Evolutionary conservation across 2,329 filamentous ascomycete genomes (phyloP).

Genomic region (Cladobotryum mycophilum): DNA sequence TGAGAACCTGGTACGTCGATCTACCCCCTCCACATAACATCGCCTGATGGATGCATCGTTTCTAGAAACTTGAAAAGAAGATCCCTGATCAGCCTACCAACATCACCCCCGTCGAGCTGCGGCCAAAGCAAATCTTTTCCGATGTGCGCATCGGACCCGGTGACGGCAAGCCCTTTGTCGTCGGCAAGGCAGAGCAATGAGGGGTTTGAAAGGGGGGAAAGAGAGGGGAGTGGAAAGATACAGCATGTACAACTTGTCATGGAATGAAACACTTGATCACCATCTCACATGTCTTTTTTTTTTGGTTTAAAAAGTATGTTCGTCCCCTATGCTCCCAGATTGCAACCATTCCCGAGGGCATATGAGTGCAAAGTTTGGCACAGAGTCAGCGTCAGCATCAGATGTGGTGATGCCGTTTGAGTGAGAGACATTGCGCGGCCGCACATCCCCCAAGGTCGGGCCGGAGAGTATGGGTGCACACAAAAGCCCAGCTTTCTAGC

Average conservation of each 20-base stretch:
- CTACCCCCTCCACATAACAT: not conserved
- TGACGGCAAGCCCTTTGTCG: slow-evolving; percentile 38
- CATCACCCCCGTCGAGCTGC: slow-evolving; percentile 67
- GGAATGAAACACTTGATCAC: slow-evolving; percentile 19
- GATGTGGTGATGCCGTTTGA: not conserved
- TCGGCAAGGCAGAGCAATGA: slow-evolving; percentile 30
- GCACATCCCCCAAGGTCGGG: not conserved
- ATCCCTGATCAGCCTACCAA: slow-evolving; percentile 68
- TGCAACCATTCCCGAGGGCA: not conserved
- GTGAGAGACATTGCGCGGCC: not conserved
- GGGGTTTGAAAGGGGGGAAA: slow-evolving; percentile 12
- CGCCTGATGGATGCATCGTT: not conserved
- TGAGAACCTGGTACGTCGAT: slow-evolving; percentile 75
- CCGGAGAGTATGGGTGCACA: not conserved
- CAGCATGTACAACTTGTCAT: slow-evolving; percentile 26
- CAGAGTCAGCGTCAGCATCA: not conserved
- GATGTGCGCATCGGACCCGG: slow-evolving; percentile 42
- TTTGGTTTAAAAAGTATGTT: too few species aligned
- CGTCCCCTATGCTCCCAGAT: too few species aligned
- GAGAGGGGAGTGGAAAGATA: slow-evolving; percentile 10
- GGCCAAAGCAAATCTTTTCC: slow-evolving; percentile 57
- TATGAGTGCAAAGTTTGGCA: not conserved
- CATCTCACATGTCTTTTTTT: not conserved
- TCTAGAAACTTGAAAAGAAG: slow-evolving; percentile 71
- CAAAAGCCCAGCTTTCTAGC: not conserved